Conservation (phyloP, 2,329 filamentous ascomycete species). For the Zelopaecilomyces penicillatus region DNA sequence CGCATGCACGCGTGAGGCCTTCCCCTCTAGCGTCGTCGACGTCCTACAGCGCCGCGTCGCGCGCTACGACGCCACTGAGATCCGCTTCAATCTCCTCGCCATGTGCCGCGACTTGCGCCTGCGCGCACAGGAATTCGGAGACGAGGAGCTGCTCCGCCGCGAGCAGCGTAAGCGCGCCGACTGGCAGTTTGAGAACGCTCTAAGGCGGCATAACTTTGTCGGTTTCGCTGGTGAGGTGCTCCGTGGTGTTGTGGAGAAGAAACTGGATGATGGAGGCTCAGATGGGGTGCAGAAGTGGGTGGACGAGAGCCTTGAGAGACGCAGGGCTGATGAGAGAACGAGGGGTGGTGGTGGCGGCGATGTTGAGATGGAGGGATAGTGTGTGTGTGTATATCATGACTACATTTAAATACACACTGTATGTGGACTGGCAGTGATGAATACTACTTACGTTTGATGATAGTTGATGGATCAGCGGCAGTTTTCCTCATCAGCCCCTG, state of each 20-base stretch:
- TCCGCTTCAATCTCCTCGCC: conserved; percentile 90
- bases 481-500: too few species aligned
- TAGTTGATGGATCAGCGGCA: too few species aligned
- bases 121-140: conserved; percentile 71
- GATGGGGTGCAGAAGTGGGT: conserved; percentile 67
- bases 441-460: too few species aligned
- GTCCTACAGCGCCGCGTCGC: conserved; percentile 77
- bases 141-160: conserved; percentile 65
- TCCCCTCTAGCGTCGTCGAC: conserved; percentile 73
- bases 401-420: too few species aligned
- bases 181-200: conserved; percentile 93
- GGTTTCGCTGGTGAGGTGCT: conserved; percentile 87
- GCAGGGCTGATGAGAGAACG: conserved; percentile 30
- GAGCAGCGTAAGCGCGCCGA: conserved; percentile 77
- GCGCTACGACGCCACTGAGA: conserved; percentile 79
- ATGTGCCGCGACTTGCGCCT: conserved; percentile 79
- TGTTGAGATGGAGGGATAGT: conserved; percentile 31
- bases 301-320: conserved; percentile 54
- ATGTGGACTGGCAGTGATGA: too few species aligned
- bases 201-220: conserved; percentile 90
- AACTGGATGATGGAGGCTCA: conserved; percentile 57
- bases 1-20: conserved; percentile 57
- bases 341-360: conserved; percentile 27
- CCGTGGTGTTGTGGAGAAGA: conserved; percentile 72
- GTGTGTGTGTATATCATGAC: too few species aligned